Percentiles rank a stretch among this genome's conserved stretches.
Evolutionary conservation across 139 green algal genomes (phyloP).

Genomic region (Medakamo hakoo): DNA sequence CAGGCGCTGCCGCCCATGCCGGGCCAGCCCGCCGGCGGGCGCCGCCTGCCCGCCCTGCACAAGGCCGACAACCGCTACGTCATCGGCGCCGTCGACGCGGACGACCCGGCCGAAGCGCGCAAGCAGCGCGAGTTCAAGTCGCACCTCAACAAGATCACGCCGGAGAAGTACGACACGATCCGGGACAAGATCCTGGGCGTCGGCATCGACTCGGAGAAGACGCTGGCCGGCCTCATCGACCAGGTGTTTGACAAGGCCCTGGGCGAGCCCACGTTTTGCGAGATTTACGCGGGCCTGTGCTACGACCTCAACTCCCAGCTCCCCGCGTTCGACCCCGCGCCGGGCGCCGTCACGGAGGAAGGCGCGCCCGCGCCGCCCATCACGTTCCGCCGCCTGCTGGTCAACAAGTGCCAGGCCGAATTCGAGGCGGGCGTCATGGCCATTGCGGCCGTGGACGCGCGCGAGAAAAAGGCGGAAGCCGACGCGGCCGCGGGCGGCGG

Average conservation of each 20-base stretch:
- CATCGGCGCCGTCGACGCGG: slow-evolving; percentile 26
- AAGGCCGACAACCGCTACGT: slow-evolving; percentile 38
- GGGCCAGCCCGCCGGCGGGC: slow-evolving; percentile 4
- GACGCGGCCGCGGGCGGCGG: slow-evolving; percentile 1
- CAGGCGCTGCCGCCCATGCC: slow-evolving; percentile 25
- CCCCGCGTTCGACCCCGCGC: slow-evolving; percentile 14
- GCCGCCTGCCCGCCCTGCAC: slow-evolving; percentile 27
- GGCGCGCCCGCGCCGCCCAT: neutral
- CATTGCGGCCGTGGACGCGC: slow-evolving; percentile 38
- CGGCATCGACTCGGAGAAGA: slow-evolving; percentile 58
- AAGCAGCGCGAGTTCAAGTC: slow-evolving; percentile 80
- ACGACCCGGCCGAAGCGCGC: slow-evolving; percentile 85
- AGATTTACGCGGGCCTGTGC: slow-evolving; percentile 84
- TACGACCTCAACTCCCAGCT: slow-evolving; percentile 15
- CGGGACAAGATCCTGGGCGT: slow-evolving; percentile 59
- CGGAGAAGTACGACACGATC: slow-evolving; percentile 89
- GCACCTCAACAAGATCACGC: slow-evolving; percentile 98
- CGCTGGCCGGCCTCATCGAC: slow-evolving; percentile 66
- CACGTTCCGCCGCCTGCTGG: slow-evolving; percentile 67
- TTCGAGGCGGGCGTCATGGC: slow-evolving; percentile 64
- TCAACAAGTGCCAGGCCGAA: slow-evolving; percentile 98
- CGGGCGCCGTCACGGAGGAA: neutral
- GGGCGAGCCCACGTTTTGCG: slow-evolving; percentile 82
- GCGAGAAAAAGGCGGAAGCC: slow-evolving; percentile 25
- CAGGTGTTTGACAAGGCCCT: slow-evolving; percentile 96